phyloP scores from a whole-genome alignment of 768 basidiomycete genomes.

The Calocybe indica region DNA sequence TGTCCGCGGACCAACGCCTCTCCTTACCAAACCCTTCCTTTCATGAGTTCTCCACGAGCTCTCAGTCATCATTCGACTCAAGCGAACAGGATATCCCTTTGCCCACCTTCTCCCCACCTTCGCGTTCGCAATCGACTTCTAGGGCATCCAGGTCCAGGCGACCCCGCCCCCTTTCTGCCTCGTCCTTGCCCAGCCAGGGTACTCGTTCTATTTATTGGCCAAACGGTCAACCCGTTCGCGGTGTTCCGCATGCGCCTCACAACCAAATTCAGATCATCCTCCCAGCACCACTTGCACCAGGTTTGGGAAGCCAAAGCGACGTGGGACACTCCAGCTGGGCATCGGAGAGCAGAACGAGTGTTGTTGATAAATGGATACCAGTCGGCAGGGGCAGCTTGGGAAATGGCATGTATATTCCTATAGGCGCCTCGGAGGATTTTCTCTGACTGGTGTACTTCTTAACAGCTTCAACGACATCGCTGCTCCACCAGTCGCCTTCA shows the following conservation, averaged over 20 bases:
- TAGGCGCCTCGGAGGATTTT: too few species aligned
- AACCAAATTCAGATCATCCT: slow-evolving; percentile 63
- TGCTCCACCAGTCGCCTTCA: too few species aligned
- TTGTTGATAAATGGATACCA: too few species aligned
- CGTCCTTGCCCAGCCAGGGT: slow-evolving; percentile 13
- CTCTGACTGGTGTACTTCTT: too few species aligned
- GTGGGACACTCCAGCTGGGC: neutral
- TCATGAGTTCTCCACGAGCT: slow-evolving; percentile 14
- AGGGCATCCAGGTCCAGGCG: slow-evolving; percentile 10
- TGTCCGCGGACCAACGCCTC: neutral
- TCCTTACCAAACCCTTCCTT: slow-evolving; percentile 1
- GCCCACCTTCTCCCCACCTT: slow-evolving; percentile 15
- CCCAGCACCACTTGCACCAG: slow-evolving; percentile 55
- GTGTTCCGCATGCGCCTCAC: slow-evolving; percentile 55
- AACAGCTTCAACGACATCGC: too few species aligned
- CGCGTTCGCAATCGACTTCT: slow-evolving; percentile 6
- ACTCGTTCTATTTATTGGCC: too few species aligned
- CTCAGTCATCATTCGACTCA: slow-evolving; percentile 8
- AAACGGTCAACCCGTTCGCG: slow-evolving; percentile 28
- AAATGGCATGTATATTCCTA: too few species aligned
- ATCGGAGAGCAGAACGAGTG: too few species aligned
- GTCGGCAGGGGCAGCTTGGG: too few species aligned
- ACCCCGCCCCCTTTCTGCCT: slow-evolving; percentile 22
- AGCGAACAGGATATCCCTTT: slow-evolving; percentile 8
- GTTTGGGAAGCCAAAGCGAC: too few species aligned